Conservation (phyloP, 495 filamentous ascomycete genomes). For the Tuber magnatum region DNA sequence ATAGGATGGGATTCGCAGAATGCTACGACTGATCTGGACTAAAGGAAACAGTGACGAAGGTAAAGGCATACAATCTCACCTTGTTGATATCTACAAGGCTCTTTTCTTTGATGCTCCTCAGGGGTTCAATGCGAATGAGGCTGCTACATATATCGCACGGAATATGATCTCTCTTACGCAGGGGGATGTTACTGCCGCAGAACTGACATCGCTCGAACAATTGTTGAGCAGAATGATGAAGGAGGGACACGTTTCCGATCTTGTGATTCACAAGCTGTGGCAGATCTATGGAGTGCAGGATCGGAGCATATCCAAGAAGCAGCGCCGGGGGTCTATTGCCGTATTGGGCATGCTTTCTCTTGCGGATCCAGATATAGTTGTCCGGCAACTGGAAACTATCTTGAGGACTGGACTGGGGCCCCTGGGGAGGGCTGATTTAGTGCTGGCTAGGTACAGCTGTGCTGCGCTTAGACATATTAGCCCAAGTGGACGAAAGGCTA, state of each 20-base stretch:
- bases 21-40: slow-evolving; percentile 97
- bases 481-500: slow-evolving; percentile 69
- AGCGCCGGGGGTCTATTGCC: slow-evolving; percentile 87
- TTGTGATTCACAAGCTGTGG: slow-evolving; percentile 89
- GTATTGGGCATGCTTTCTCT: slow-evolving; percentile 94
- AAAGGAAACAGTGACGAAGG: slow-evolving; percentile 99
- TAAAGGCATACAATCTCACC: slow-evolving; percentile 92
- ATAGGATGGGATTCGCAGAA: slow-evolving; percentile 69
- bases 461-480: slow-evolving; percentile 84
- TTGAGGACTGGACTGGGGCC: slow-evolving; percentile 78
- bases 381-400: slow-evolving; percentile 90
- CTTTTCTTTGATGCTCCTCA: slow-evolving; percentile 93
- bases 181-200: slow-evolving; percentile 75
- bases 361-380: slow-evolving; percentile 83
- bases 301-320: slow-evolving; percentile 85
- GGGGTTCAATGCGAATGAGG: slow-evolving; percentile 75
- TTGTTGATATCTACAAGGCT: slow-evolving; percentile 93
- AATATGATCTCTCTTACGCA: slow-evolving; percentile 99
- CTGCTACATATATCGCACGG: slow-evolving; percentile 89
- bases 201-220: slow-evolving; percentile 91
- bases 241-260: slow-evolving; percentile 71
- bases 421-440: slow-evolving; percentile 71
- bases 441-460: slow-evolving; percentile 89
- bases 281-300: slow-evolving; percentile 93
- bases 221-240: slow-evolving; percentile 97